A percentile compares a stretch with the other conserved stretches of the same genome.
Conservation (phyloP, 2,329 filamentous ascomycete genomes). For the Metarhizium brunneum region DNA sequence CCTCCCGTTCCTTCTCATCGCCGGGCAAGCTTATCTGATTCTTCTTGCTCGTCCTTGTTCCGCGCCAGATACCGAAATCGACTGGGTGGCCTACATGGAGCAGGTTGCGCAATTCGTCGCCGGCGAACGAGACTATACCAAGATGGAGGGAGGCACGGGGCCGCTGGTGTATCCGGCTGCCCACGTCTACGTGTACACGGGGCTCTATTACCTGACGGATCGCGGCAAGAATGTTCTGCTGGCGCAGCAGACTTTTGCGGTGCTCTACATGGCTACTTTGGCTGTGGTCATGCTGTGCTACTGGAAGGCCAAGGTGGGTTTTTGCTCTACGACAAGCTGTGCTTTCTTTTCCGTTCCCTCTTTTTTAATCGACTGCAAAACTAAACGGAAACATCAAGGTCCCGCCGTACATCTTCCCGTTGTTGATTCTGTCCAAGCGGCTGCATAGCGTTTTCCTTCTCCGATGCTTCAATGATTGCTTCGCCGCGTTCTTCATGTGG, state of each 20-base stretch:
- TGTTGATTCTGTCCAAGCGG: slow-evolving; percentile 82
- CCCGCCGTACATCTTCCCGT: slow-evolving; percentile 78
- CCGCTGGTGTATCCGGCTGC: slow-evolving; percentile 91
- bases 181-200: slow-evolving; percentile 85
- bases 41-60: neutral
- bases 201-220: slow-evolving; percentile 69
- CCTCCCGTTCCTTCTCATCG: too few species aligned
- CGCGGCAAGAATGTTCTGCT: slow-evolving; percentile 64
- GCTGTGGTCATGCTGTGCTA: slow-evolving; percentile 78
- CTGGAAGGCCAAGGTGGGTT: slow-evolving; percentile 53
- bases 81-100: slow-evolving; percentile 96
- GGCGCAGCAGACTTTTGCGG: slow-evolving; percentile 78
- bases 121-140: slow-evolving; percentile 82
- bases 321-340: neutral
- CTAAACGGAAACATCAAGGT: slow-evolving; percentile 34
- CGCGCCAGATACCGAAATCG: slow-evolving; percentile 78
- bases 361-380: neutral
- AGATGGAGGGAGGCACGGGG: slow-evolving; percentile 80
- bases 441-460: slow-evolving; percentile 90
- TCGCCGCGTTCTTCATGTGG: slow-evolving; percentile 79
- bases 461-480: slow-evolving; percentile 91
- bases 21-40: neutral
- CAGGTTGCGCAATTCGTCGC: slow-evolving; percentile 71
- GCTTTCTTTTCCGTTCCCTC: neutral
- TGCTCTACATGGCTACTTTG: slow-evolving; percentile 68